phyloP scores from a whole-genome alignment of 306 rosid species.

The Trifolium subterraneum region DNA sequence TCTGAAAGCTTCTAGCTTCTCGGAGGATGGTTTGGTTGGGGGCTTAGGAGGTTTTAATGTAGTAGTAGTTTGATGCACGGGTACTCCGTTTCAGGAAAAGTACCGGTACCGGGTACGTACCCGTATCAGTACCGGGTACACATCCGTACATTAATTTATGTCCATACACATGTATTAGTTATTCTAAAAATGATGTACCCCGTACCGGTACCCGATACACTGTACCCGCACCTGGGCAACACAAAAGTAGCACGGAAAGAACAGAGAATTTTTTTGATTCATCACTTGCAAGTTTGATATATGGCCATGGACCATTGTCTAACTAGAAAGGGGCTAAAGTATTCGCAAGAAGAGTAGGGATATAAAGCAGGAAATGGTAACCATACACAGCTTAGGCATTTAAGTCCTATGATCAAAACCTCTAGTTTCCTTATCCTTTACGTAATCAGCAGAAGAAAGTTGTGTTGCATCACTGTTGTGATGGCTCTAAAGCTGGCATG shows the following conservation, averaged over 20 bases:
- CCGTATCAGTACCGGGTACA: no score
- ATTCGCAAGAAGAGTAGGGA: not conserved
- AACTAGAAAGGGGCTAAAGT: not conserved
- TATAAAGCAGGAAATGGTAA: slow-evolving; percentile 15
- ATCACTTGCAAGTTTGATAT: not conserved
- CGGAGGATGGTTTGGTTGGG: not conserved
- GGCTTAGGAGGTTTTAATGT: slow-evolving; percentile 4
- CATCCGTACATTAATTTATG: no score
- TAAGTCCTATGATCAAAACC: slow-evolving; percentile 4
- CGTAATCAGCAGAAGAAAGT: not conserved
- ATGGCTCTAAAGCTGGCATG: slow-evolving; percentile 3
- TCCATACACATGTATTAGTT: no score
- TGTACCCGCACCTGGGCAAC: no score
- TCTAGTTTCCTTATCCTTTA: slow-evolving; percentile 11
- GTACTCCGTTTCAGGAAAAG: no score
- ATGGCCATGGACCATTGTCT: not conserved
- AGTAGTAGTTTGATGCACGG: not conserved
- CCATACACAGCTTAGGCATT: not conserved
- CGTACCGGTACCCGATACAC: no score
- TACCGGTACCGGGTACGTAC: no score
- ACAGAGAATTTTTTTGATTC: slow-evolving; percentile 18
- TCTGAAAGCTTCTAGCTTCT: not conserved
- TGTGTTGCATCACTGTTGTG: slow-evolving; percentile 28
- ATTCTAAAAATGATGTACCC: no score
- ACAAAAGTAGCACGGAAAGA: slow-evolving; percentile 12